These are phyloP conservation scores for Coemansia sp. DNA, from an alignment of 192 early-diverging fungal species.

Conservation along the genomic window DNA sequence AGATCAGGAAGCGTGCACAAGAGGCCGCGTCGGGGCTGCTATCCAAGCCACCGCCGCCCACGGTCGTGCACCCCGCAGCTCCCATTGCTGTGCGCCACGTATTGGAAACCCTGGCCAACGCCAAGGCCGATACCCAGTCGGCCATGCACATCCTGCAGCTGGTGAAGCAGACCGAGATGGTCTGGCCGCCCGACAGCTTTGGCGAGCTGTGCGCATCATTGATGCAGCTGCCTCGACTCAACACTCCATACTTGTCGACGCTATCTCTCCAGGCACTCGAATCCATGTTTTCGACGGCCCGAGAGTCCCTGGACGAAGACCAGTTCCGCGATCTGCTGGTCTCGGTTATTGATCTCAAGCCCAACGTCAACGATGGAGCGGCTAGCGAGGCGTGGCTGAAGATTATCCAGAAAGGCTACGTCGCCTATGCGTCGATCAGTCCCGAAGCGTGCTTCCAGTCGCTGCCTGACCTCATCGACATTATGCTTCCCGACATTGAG, in stretches of 20 bases:
- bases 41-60: constrained; percentile 65
- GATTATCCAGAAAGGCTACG: constrained; percentile 69
- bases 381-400: constrained; percentile 79
- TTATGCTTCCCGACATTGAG: constrained; percentile 63
- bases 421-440: constrained; percentile 58
- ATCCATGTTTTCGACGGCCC: constrained; percentile 25
- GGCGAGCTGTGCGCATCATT: constrained; percentile 63
- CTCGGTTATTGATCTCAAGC: constrained; percentile 71
- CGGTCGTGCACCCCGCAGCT: constrained; percentile 66
- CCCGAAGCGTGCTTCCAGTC: constrained; percentile 48
- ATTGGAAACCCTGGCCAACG: constrained; percentile 52
- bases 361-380: constrained; percentile 74
- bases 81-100: constrained; percentile 58
- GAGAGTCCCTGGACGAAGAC: constrained; percentile 41
- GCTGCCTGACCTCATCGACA: constrained; percentile 53
- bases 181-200: constrained; percentile 57
- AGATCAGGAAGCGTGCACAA: constrained; percentile 83
- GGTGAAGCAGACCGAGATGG: constrained; percentile 56
- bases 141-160: constrained; percentile 65
- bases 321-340: constrained; percentile 51
- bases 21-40: constrained; percentile 72
- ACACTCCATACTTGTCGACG: constrained; percentile 70
- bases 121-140: constrained; percentile 51
- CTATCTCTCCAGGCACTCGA: constrained; percentile 51
- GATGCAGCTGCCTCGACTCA: constrained; percentile 72